Conservation (phyloP, 2,329 filamentous ascomycete genomes). For the Xylariaceae sp. region DNA sequence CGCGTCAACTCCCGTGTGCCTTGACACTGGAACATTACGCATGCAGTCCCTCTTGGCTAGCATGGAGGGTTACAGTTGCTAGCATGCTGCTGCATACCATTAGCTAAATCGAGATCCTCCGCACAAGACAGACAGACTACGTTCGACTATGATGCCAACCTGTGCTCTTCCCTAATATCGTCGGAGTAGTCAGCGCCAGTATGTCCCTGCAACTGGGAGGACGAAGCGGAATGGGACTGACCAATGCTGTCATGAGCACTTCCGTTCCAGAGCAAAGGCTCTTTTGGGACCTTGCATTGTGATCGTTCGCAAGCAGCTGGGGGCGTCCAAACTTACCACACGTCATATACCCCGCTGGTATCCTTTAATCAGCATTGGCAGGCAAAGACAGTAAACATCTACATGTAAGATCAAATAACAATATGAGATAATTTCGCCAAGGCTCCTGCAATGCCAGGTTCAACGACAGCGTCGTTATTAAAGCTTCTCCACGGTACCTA, state of each 20-base stretch:
- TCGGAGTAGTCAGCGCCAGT: background rate
- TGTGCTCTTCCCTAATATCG: background rate
- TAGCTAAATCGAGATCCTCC: slow-evolving; percentile 19
- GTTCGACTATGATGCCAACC: background rate
- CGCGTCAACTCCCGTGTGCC: slow-evolving; percentile 15
- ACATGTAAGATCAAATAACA: background rate
- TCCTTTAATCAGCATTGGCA: slow-evolving; percentile 4
- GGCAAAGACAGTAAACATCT: background rate
- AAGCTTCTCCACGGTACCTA: slow-evolving; percentile 12
- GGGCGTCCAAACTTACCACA: background rate
- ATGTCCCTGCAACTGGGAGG: background rate
- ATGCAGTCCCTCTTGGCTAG: slow-evolving; percentile 11
- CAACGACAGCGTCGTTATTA: slow-evolving; percentile 13
- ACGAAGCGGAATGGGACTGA: background rate
- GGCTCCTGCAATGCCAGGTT: slow-evolving; percentile 12
- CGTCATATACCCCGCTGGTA: background rate
- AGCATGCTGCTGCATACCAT: slow-evolving; percentile 6
- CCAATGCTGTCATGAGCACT: background rate
- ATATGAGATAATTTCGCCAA: slow-evolving; percentile 1
- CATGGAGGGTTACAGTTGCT: slow-evolving; percentile 22
- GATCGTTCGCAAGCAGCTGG: background rate
- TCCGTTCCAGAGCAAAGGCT: background rate
- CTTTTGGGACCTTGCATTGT: background rate
- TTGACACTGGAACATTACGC: slow-evolving; percentile 8
- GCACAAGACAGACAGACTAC: background rate